These are phyloP conservation scores for Pleurotus platypus DNA, from an alignment of 768 basidiomycete species.

Conservation along the genomic window DNA sequence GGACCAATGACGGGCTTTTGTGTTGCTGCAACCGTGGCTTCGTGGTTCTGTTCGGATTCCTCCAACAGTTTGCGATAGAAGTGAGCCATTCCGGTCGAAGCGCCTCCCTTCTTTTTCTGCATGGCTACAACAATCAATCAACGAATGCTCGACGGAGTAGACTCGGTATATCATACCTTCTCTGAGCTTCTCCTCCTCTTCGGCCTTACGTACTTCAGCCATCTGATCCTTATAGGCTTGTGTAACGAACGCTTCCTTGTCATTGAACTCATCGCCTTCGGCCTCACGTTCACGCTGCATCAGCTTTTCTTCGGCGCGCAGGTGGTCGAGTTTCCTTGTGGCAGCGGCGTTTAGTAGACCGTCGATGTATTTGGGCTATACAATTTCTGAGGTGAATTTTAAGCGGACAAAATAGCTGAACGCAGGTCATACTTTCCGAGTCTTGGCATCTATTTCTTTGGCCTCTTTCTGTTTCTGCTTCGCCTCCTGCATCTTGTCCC, in stretches of 20 bases:
- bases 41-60: constrained; percentile 78
- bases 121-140: constrained; percentile 37
- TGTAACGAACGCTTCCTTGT: constrained; percentile 97
- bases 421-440: constrained; percentile 64
- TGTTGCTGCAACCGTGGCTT: constrained; percentile 81
- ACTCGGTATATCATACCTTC: constrained; percentile 61
- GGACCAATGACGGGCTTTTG: constrained; percentile 61
- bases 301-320: constrained; percentile 98
- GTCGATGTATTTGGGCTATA: constrained; percentile 90
- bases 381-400: constrained; percentile 10
- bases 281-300: constrained; percentile 87
- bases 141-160: background rate
- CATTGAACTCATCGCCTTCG: constrained; percentile 91
- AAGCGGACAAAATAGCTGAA: background rate
- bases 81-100: constrained; percentile 76
- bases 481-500: constrained; percentile 91
- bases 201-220: constrained; percentile 84
- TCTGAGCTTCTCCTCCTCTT: constrained; percentile 85
- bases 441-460: constrained; percentile 73
- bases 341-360: constrained; percentile 75
- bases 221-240: constrained; percentile 97
- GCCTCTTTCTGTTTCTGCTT: constrained; percentile 69
- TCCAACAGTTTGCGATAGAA: constrained; percentile 80
- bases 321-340: constrained; percentile 83
- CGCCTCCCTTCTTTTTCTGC: constrained; percentile 54